Base-by-base conservation (phyloP, 768 basidiomycete species). In the Macrolepiota fuliginosa region DNA sequence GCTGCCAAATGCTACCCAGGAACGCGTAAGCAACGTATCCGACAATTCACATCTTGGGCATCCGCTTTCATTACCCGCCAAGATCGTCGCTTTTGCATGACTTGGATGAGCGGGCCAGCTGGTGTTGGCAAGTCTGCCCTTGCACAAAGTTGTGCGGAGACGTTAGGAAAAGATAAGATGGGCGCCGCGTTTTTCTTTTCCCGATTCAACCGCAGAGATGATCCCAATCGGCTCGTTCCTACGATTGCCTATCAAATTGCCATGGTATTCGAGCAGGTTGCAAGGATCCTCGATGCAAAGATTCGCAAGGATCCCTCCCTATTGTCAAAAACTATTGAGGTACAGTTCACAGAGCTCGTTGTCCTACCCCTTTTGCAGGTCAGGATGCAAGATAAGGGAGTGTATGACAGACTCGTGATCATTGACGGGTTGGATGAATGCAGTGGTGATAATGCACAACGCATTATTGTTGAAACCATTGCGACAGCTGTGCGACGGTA, bases 1-100 rank as follows among this genome's bases (percentile, higher is more conserved):
- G 29, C 56, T 4, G 46, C 56, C 11, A n/a, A 17, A 17, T 58
- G 56, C 19, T 46, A 58, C 19, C 56, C 56, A 2, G 56, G 56
- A 2, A 66, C 54, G n/a, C 70, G 76, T n/a, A 5, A 24, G 4
- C 6, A 47, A n/a, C n/a, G 9, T 19, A 22, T 47, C n/a, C 3
- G 19, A 24, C 1, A 11, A 2, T 19, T 47, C 19, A 47, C 19
- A 15, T 2, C 17, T 10, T 47, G 46, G 46, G 46, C 17, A 3
- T 7, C 19, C 5, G 19, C 2, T 24, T 15, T 19, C 4, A 22
- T n/a, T 11, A 47, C 7, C 13, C 46, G 19, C 4, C 5, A 10
- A 10, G n/a, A 24, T 47, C 29, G 29, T 32, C 3, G 29, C 7
- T 32, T 3, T 32, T 17, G 46, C 2, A 47, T 47, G 17, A 22